Conservation (phyloP, 2,329 filamentous ascomycete species). For the Nemania bipapillata region DNA sequence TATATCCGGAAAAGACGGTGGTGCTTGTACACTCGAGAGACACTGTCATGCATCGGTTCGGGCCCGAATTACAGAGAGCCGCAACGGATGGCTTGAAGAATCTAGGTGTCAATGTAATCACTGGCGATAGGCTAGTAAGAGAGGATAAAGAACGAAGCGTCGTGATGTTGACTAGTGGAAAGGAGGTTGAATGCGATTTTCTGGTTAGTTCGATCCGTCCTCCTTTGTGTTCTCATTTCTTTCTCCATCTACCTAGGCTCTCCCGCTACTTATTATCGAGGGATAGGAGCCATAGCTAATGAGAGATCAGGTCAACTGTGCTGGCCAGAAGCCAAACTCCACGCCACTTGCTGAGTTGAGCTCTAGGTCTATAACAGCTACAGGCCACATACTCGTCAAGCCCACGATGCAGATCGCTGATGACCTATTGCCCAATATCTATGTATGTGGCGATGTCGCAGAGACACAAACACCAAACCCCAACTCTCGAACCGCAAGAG, state of each 20-base stretch:
- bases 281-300: neutral
- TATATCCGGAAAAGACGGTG: slow-evolving; percentile 67
- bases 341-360: slow-evolving; percentile 58
- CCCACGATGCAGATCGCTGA: slow-evolving; percentile 67
- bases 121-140: slow-evolving; percentile 60
- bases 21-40: slow-evolving; percentile 67
- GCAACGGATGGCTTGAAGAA: slow-evolving; percentile 57
- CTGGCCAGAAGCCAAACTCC: slow-evolving; percentile 69
- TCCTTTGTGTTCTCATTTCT: neutral
- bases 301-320: slow-evolving; percentile 64
- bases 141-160: slow-evolving; percentile 53
- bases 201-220: slow-evolving; percentile 54
- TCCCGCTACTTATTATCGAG: too few relatives aligned
- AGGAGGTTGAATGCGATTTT: slow-evolving; percentile 61
- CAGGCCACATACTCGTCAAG: slow-evolving; percentile 64
- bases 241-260: neutral
- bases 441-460: slow-evolving; percentile 72
- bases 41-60: slow-evolving; percentile 64
- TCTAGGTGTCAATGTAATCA: slow-evolving; percentile 62
- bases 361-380: slow-evolving; percentile 57
- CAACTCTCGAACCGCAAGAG: slow-evolving; percentile 65
- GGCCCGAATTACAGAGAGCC: slow-evolving; percentile 55
- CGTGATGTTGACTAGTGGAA: slow-evolving; percentile 60
- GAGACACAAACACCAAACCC: slow-evolving; percentile 61
- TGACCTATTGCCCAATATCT: slow-evolving; percentile 62